Base-by-base conservation (phyloP, 768 basidiomycete genomes). In the Termitomyces sp. region DNA sequence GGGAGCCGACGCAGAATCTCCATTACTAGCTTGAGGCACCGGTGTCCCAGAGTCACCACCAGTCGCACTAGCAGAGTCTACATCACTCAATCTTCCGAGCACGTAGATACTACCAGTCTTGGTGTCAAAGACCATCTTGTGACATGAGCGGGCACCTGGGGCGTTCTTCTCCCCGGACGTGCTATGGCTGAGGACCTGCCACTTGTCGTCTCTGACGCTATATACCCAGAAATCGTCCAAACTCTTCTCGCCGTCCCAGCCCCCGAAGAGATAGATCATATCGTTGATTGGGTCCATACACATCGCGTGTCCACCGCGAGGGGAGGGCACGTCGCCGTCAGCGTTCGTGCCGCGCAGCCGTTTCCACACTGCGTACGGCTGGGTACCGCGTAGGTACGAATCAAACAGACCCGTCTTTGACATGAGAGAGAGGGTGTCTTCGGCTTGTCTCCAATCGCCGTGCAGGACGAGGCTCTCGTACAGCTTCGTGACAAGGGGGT, bases 161-260 rank as follows among this genome's bases (percentile, higher is more conserved):
- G 88, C 90, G 53, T 87, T 83, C 54, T 73, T 73, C 36, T 88
- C 85, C 26, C 70, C 63, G 0, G 79, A 73, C 0, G 87, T 86
- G 43, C 73, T 76, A 22, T 75, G 73, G 58, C 84, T 84, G 45
- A 91, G 72, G 20, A 85, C 63, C 7, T 71, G 72, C 90, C 90
- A 93, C 52, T 75, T 73, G 52, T 85, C 81, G 9, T 78, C 72
- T 33, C 71, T 73, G 65, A 89, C 79, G 60, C 77, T 76, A 65
- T 88, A 92, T 43, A 78, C 75, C 90, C 90, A 92, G 60, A 92
- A 87, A 67, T 93, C 90, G 65, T 88, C 86, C 32, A 92, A 72
- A 50, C 82, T 84, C 58, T 80, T 83, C 55, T 82, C 70, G 1
- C 91, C 89, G 59, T 90, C 82, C 83, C 86, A 92, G 0, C 91